Evolutionary conservation across 78 protist species (phyloP), one percentile per base, ranked within the genome.

Genomic region (Planoprotostelium fungivorum): DNA sequence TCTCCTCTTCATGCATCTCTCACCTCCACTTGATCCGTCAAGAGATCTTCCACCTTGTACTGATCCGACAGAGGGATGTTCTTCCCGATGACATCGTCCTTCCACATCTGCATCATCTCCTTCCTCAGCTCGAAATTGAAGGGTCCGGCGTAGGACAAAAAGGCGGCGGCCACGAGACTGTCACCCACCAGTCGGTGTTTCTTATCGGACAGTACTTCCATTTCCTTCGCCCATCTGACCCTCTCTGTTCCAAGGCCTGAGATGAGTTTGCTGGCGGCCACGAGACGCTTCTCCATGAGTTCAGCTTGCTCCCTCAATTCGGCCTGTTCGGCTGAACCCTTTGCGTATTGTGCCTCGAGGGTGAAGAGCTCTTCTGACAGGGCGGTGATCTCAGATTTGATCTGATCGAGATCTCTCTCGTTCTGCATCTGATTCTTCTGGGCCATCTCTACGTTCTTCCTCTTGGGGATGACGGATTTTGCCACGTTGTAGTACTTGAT

Each of bases 121-220:
- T 10, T 25, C 34, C 99, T 95, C 90, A 89, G 96, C 38, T 91
- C 94, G 29, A 93, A 31, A 25, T 91, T 84, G 90, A 98, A 98
- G 10, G 98, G 97, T 0, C 98, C 99, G 10, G 94, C 91, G 91
- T 98, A 98, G 29, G 96, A 84, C 35, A 98, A 89, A 88, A 97
- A 96, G 28, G 97, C 96, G 1, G 98, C 39, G 0, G 98, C 97
- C 34, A 98, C 35, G 34, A 96, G 38, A 37, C 96, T 90, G 85
- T 98, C 98, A 34, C 99, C 99, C 10, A 90, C 87, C 9, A 96
- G 93, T 35, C 35, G 37, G 1, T 1, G 83, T 34, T 94, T 35
- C 37, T 90, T 37, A 39, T 1, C 38, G 37, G 91, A 87, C 86
- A 88, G 90, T 0, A 0, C 0, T 34, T 0, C 90, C 28, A 95